phyloP scores from a whole-genome alignment of 2,329 filamentous ascomycete species.

The Microdochium bolleyi region DNA sequence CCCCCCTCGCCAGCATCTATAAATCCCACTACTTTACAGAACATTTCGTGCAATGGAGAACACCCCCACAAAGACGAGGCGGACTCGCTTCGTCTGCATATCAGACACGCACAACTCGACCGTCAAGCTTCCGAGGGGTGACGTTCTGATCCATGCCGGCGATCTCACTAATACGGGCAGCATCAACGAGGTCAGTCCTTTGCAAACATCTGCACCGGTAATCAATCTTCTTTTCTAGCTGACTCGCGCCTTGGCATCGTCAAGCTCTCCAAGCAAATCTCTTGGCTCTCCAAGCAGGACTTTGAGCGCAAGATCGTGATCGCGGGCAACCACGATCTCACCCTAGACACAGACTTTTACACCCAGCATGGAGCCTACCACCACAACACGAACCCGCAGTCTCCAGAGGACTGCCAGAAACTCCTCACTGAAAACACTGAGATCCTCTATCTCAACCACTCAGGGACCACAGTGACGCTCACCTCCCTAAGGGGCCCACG shows the following conservation, averaged over 20 bases:
- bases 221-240: too few relatives aligned
- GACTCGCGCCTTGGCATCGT: too few relatives aligned
- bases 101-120: slow-evolving; percentile 68
- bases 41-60: not conserved
- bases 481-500: slow-evolving; percentile 42
- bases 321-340: slow-evolving; percentile 70
- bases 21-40: too few relatives aligned
- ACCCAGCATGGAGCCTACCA: slow-evolving; percentile 40
- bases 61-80: slow-evolving; percentile 18
- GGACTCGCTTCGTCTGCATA: slow-evolving; percentile 64
- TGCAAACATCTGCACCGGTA: too few relatives aligned
- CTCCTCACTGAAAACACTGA: slow-evolving; percentile 30
- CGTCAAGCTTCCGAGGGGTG: slow-evolving; percentile 59
- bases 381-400: slow-evolving; percentile 41
- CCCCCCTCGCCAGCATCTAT: too few relatives aligned
- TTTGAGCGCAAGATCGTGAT: slow-evolving; percentile 66
- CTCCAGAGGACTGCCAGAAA: slow-evolving; percentile 27
- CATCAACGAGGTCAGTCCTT: slow-evolving; percentile 37
- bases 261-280: slow-evolving; percentile 49
- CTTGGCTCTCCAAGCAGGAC: slow-evolving; percentile 59
- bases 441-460: slow-evolving; percentile 59
- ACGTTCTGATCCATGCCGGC: slow-evolving; percentile 69
- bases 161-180: slow-evolving; percentile 70
- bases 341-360: slow-evolving; percentile 59
- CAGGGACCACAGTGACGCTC: slow-evolving; percentile 45